These are phyloP conservation scores for Coemansia sp. DNA, from an alignment of 192 early-diverging fungal species.

Conservation along the genomic window DNA sequence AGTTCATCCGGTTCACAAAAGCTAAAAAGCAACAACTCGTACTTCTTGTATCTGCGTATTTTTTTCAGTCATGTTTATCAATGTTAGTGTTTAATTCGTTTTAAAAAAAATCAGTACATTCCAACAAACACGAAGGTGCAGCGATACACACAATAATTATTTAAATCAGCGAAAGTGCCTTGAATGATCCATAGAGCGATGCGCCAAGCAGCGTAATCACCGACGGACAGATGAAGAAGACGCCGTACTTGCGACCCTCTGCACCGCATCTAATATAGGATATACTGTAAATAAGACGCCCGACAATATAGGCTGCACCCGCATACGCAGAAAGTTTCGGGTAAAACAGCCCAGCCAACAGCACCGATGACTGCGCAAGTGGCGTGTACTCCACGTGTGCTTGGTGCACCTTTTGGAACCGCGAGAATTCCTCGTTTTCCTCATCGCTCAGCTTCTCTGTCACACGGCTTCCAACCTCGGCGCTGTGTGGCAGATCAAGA, in stretches of 20 bases:
- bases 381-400: slow-evolving; percentile 51
- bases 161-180: slow-evolving; percentile 37
- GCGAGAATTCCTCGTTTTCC: slow-evolving; percentile 48
- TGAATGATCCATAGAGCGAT: slow-evolving; percentile 48
- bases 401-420: slow-evolving; percentile 49
- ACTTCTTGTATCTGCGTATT: background rate
- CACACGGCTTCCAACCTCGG: slow-evolving; percentile 38
- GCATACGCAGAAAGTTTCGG: slow-evolving; percentile 47
- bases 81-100: background rate
- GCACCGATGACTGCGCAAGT: slow-evolving; percentile 43
- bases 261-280: slow-evolving; percentile 44
- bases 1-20: background rate
- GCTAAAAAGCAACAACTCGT: background rate
- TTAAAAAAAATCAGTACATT: background rate
- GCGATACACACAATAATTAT: background rate
- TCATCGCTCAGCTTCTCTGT: slow-evolving; percentile 50
- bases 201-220: slow-evolving; percentile 42
- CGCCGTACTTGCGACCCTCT: slow-evolving; percentile 43
- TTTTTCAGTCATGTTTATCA: background rate
- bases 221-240: slow-evolving; percentile 33
- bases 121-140: background rate
- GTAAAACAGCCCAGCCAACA: slow-evolving; percentile 52
- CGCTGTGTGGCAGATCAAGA: slow-evolving; percentile 38
- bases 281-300: slow-evolving; percentile 47
- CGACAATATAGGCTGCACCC: slow-evolving; percentile 47